Conservation (phyloP, 2,329 filamentous ascomycete genomes). For the Rhynchosporium agropyri region DNA sequence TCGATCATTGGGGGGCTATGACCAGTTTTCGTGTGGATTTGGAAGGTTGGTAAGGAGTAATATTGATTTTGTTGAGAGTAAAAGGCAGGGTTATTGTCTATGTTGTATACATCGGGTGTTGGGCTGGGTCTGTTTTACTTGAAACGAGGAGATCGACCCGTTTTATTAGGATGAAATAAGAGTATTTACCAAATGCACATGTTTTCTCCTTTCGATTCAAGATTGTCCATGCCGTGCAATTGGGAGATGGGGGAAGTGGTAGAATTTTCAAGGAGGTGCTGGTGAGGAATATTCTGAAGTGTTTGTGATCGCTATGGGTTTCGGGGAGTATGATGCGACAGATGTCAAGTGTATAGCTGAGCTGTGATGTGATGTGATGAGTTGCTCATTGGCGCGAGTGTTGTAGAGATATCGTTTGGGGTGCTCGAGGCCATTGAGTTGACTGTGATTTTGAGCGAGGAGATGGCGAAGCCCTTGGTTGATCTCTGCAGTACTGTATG, state of each 20-base stretch:
- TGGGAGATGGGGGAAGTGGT: not conserved
- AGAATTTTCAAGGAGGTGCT: not conserved
- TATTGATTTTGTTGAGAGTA: constrained; percentile 21
- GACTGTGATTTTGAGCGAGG: no score
- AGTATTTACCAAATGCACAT: not conserved
- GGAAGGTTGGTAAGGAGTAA: constrained; percentile 20
- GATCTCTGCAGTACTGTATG: no score
- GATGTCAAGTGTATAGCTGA: no score
- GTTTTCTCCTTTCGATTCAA: not conserved
- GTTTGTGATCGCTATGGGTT: not conserved
- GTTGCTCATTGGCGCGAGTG: not conserved
- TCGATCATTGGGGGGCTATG: constrained; percentile 2
- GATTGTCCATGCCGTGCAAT: not conserved
- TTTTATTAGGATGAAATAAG: constrained; percentile 15
- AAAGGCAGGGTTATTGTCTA: constrained; percentile 24
- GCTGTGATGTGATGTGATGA: not conserved
- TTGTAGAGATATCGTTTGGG: not conserved
- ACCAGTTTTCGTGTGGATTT: not conserved
- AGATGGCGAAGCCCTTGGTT: no score
- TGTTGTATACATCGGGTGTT: constrained; percentile 24
- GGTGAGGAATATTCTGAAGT: not conserved
- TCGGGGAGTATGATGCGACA: no score
- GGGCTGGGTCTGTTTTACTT: constrained; percentile 12
- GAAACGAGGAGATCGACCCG: not conserved
- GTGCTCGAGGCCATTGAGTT: not conserved